Base-by-base conservation (phyloP, 768 basidiomycete species). In the Suillus sp. region DNA sequence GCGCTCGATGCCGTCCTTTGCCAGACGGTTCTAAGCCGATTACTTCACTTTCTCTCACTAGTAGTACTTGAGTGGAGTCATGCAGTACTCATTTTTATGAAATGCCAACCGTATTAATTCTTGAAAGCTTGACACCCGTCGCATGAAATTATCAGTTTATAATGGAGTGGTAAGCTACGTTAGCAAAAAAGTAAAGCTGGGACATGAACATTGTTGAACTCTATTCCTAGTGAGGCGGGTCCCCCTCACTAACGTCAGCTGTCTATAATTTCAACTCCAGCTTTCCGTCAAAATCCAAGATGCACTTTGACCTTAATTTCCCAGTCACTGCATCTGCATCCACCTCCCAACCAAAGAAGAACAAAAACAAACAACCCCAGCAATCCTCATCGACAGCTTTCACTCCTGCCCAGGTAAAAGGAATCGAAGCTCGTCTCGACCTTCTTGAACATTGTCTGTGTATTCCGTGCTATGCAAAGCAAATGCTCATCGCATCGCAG, bases 271-370 rank as follows among this genome's bases (percentile, higher is more conserved):
- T n/a, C n/a, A n/a, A 30, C 50, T 27, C 25, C 14, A 50, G 22
- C 47, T 20, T 54, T 56, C 22, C 35, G 25, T 32, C 2, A n/a
- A 22, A 34, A n/a, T 53, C 16, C 9, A 22, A 14, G 18, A 88
- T 89, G 88, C 88, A 80, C 68, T 89, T 87, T 67, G 89, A 90
- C 74, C 79, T 90, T 63, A 89, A 90, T 67, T 75, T 91, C 14
- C 86, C 87, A 0, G 74, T 88, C 47, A 67, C 68, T 30, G 74
- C 60, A 10, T 66, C 64, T 22, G 67, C 65, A 8, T 53, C 56
- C 1, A 30, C 37, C 30, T 25, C 38, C 34, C 70, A 69, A 48
- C 69, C 72, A 13, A 75, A 68, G 63, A 76, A 71, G 66, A 66
- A 37, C 37, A 79, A 67, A 70, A 71, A 63, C 55, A 75, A 72